Evolutionary conservation across 768 basidiomycete species (phyloP).

Genomic region (Lactifluus volemus): DNA sequence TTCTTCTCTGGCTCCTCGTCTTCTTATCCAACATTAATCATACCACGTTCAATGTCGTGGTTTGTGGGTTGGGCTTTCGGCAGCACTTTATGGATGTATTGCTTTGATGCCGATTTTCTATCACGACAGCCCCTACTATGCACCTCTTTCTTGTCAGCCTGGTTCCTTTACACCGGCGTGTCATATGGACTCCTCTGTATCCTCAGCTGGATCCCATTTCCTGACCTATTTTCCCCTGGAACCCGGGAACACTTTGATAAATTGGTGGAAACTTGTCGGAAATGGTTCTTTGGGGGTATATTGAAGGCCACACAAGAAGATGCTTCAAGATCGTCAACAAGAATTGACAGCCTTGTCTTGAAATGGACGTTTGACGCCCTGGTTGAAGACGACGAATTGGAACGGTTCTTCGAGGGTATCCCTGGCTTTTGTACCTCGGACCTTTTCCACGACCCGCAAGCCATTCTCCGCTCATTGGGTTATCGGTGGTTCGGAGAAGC

Average conservation of each 20-base stretch:
- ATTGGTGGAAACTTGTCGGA: background rate
- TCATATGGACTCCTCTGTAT: background rate
- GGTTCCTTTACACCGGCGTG: background rate
- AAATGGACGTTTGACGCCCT: background rate
- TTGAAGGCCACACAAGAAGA: background rate
- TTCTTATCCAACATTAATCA: background rate
- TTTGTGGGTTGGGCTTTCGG: background rate
- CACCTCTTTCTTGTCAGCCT: background rate
- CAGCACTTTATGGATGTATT: background rate
- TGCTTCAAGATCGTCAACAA: background rate
- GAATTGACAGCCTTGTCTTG: background rate
- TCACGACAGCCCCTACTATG: no score
- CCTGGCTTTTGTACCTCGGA: background rate
- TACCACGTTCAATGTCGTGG: background rate
- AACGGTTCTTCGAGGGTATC: background rate
- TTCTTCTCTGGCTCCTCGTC: background rate
- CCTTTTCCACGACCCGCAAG: background rate
- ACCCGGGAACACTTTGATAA: no score
- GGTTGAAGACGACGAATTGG: background rate
- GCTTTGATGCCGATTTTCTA: background rate
- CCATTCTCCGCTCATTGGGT: background rate
- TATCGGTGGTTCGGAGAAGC: background rate
- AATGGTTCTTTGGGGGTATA: background rate
- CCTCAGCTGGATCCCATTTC: background rate
- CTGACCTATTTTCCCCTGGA: no score